Percentiles rank a stretch among this genome's conserved stretches.
Conservation (phyloP, 257 asterid genomes). For the Petrea volubilis region DNA sequence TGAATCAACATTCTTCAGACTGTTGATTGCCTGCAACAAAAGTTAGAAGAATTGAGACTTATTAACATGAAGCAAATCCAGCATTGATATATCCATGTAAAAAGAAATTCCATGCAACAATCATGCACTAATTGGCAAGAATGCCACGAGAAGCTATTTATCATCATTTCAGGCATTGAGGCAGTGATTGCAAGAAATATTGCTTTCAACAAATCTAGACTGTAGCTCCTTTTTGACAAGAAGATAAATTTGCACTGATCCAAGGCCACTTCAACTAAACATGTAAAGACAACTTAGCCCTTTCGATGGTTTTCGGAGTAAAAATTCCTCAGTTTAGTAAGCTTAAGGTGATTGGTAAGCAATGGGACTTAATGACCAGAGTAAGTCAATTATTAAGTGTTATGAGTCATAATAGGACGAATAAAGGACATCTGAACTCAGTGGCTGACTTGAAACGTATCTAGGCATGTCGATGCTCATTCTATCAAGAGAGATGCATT, state of each 20-base stretch:
- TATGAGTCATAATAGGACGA: conserved; percentile 1
- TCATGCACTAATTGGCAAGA: conserved; percentile 10
- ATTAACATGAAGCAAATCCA: conserved; percentile 26
- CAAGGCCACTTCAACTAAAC: conserved; percentile 6
- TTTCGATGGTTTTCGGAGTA: background rate
- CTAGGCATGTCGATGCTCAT: conserved; percentile 20
- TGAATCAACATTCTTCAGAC: conserved; percentile 98
- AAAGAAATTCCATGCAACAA: background rate
- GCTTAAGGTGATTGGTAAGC: background rate
- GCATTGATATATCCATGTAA: conserved; percentile 1
- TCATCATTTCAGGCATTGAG: conserved; percentile 20
- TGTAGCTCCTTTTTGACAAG: conserved; percentile 4
- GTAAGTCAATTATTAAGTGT: background rate
- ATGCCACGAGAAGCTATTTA: conserved; percentile 8
- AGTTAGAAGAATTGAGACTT: conserved; percentile 17
- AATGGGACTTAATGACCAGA: background rate
- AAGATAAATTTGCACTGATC: background rate
- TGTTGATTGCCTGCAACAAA: conserved; percentile 88
- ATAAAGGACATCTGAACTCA: background rate
- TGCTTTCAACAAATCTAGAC: background rate
- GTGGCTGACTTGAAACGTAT: conserved; percentile 13
- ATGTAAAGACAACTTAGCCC: conserved; percentile 18
- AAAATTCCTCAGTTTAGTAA: conserved; percentile 1
- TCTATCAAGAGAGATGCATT: conserved; percentile 5
- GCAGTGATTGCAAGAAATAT: background rate